These are phyloP conservation scores for Chamaecyparis obtusa DNA, from an alignment of 75 land plant species.

Conservation along the genomic window DNA sequence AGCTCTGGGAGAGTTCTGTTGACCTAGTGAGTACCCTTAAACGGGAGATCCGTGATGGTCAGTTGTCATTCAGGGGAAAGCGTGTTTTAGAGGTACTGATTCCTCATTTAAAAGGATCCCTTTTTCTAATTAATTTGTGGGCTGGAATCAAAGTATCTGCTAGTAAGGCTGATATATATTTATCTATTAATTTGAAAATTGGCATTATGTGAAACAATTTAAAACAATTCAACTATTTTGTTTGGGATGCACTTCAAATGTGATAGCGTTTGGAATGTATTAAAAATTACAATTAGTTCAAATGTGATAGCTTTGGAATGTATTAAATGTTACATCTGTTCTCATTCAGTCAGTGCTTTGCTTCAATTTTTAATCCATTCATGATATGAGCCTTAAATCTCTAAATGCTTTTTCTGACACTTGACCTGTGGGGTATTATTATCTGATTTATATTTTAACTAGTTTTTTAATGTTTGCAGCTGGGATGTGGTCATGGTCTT, in stretches of 20 bases:
- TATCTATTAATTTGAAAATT: background rate
- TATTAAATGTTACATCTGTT: background rate
- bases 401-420: background rate
- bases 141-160: background rate
- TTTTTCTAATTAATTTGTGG: background rate
- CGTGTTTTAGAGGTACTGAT: constrained; percentile 68
- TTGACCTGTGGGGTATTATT: background rate
- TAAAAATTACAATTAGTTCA: background rate
- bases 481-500: constrained; percentile 71
- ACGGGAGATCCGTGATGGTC: constrained; percentile 80
- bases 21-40: constrained; percentile 68
- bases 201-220: background rate
- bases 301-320: no score
- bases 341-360: background rate
- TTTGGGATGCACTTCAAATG: background rate
- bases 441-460: background rate
- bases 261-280: background rate
- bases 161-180: background rate
- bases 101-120: background rate
- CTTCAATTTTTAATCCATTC: background rate
- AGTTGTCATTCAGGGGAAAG: constrained; percentile 79
- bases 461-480: constrained; percentile 36
- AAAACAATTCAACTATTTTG: background rate
- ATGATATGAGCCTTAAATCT: background rate
- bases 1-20: constrained; percentile 65